Conservation (phyloP, 2,329 filamentous ascomycete species). For the Cercospora canescens region DNA sequence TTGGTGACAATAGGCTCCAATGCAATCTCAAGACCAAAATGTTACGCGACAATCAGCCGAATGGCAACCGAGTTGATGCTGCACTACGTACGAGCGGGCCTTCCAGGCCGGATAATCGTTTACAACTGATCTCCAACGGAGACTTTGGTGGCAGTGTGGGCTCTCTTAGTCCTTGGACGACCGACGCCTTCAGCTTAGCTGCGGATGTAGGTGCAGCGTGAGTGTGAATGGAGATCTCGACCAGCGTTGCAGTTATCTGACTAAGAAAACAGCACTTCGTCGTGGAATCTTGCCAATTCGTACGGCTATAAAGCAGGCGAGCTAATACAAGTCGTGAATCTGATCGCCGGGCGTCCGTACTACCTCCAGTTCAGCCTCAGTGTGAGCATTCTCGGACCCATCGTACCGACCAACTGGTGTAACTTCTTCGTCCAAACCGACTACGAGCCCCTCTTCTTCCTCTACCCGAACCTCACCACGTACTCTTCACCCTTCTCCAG, state of each 20-base stretch:
- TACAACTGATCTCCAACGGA: background rate
- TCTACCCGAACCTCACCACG: background rate
- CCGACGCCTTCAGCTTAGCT: background rate
- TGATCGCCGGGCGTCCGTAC: background rate
- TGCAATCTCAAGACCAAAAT: constrained; percentile 9
- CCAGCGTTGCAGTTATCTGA: background rate
- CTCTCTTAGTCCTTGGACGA: background rate
- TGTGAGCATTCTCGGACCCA: background rate
- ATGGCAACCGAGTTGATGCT: background rate
- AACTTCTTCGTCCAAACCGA: constrained; percentile 2
- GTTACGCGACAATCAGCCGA: background rate
- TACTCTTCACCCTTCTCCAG: background rate
- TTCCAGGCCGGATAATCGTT: background rate
- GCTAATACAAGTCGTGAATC: background rate
- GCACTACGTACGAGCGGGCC: constrained; percentile 1
- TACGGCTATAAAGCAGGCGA: background rate
- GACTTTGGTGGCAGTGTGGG: background rate
- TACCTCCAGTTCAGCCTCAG: background rate
- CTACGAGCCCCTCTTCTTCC: background rate
- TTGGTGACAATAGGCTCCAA: background rate
- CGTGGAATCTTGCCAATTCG: background rate
- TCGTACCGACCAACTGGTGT: background rate
- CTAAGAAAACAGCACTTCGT: background rate
- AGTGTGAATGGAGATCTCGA: background rate
- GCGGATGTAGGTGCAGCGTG: background rate